Evolutionary conservation across 2,329 filamentous ascomycete species (phyloP).

Genomic region (Pezicula carpinea): DNA sequence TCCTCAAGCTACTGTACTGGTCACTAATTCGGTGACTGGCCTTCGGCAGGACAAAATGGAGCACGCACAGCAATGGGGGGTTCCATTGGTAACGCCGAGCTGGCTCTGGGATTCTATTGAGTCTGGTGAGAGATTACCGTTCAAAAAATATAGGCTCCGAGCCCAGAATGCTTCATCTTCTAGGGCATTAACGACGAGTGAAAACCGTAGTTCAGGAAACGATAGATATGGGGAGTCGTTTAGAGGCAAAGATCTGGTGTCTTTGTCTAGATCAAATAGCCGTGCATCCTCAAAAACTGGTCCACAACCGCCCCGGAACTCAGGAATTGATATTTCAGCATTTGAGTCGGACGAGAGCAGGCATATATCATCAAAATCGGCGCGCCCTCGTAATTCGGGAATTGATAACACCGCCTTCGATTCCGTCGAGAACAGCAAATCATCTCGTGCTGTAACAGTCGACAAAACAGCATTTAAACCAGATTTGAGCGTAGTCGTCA

Average conservation of each 20-base stretch:
- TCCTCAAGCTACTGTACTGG: conserved; percentile 65
- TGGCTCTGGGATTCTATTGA: conserved; percentile 85
- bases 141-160: conserved; percentile 38
- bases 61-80: conserved; percentile 67
- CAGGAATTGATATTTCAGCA: conserved; percentile 15
- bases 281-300: conserved; percentile 8
- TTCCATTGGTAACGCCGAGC: conserved; percentile 74
- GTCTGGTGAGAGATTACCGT: conserved; percentile 45
- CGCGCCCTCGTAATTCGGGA: background rate
- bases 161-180: conserved; percentile 22
- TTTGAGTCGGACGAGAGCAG: conserved; percentile 12
- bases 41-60: conserved; percentile 72
- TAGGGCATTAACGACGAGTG: conserved; percentile 11
- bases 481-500: background rate
- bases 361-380: conserved; percentile 8
- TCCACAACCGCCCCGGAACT: conserved; percentile 6
- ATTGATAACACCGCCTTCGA: conserved; percentile 7
- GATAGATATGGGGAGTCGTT: background rate
- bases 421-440: background rate
- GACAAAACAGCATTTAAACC: too few relatives aligned
- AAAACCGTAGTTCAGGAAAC: background rate
- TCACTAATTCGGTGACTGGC: conserved; percentile 46
- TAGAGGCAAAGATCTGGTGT: background rate
- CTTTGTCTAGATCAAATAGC: background rate
- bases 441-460: too few relatives aligned